These are phyloP conservation scores for Populus hybrid DNA, from an alignment of 441 rosid species.

Conservation along the genomic window DNA sequence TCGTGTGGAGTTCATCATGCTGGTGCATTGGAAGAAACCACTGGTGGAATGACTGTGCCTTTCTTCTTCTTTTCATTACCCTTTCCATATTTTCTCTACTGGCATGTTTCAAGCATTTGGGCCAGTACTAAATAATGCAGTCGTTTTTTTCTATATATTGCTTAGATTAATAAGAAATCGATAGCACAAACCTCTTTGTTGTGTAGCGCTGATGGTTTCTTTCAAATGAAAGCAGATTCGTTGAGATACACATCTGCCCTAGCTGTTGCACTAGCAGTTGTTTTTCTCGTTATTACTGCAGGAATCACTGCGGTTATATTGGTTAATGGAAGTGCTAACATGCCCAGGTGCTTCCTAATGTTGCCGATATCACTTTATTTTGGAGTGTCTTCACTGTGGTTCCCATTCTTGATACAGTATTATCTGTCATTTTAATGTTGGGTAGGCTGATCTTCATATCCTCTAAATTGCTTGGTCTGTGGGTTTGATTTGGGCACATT, in stretches of 20 bases:
- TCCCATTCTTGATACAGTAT: constrained; percentile 82
- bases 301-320: constrained; percentile 65
- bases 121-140: constrained; percentile 26
- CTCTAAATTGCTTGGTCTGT: neutral
- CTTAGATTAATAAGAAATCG: neutral
- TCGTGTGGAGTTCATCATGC: constrained; percentile 72
- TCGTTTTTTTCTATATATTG: neutral
- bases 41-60: constrained; percentile 79
- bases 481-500: neutral
- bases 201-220: neutral
- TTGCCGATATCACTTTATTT: constrained; percentile 53
- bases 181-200: neutral
- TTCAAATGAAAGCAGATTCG: constrained; percentile 60
- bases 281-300: constrained; percentile 67
- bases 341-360: constrained; percentile 72
- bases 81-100: constrained; percentile 67
- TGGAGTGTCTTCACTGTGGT: constrained; percentile 76
- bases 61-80: constrained; percentile 58
- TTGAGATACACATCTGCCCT: constrained; percentile 71
- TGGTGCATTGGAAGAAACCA: constrained; percentile 73
- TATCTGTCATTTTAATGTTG: constrained; percentile 89
- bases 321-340: constrained; percentile 46
- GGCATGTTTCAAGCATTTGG: constrained; percentile 80
- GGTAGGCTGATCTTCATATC: constrained; percentile 1
- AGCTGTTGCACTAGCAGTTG: constrained; percentile 72